Conservation (phyloP, 2,329 filamentous ascomycete species). For the Phoma sp. region DNA sequence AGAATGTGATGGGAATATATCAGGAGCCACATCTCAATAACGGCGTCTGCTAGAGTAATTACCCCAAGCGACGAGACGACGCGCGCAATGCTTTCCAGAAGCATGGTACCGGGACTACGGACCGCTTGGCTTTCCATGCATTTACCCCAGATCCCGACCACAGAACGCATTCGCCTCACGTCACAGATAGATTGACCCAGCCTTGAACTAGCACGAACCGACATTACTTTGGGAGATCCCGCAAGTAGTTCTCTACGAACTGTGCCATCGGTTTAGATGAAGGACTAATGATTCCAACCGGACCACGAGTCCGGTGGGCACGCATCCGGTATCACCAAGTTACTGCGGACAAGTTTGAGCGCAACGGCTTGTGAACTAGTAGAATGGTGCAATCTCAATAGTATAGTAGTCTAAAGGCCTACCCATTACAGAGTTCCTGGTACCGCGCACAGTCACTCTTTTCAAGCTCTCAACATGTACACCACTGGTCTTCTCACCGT, state of each 20-base stretch:
- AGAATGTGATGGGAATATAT: background rate
- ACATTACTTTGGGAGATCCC: conserved; percentile 12
- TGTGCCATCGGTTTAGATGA: conserved; percentile 6
- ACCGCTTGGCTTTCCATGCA: conserved; percentile 3
- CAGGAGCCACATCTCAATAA: too few relatives aligned
- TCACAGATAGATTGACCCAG: conserved; percentile 13
- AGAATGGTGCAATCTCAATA: background rate
- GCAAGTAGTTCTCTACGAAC: background rate
- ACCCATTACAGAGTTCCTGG: too few relatives aligned
- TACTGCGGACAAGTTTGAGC: background rate
- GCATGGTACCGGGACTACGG: conserved; percentile 6
- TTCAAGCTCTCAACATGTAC: conserved; percentile 31
- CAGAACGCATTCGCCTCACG: conserved; percentile 3
- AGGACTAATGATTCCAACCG: conserved; percentile 4
- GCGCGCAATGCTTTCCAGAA: background rate
- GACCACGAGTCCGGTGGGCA: conserved; percentile 6
- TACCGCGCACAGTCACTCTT: conserved; percentile 16
- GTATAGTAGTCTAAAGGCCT: too few relatives aligned
- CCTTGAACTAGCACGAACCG: background rate
- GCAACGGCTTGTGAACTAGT: background rate
- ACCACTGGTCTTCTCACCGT: conserved; percentile 25
- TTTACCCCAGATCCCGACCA: conserved; percentile 12
- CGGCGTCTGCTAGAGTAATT: too few relatives aligned
- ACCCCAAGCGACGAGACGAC: too few relatives aligned
- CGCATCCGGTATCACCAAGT: conserved; percentile 1